Conservation (phyloP, 305 asterid species). For the Fraxinus ornus region DNA sequence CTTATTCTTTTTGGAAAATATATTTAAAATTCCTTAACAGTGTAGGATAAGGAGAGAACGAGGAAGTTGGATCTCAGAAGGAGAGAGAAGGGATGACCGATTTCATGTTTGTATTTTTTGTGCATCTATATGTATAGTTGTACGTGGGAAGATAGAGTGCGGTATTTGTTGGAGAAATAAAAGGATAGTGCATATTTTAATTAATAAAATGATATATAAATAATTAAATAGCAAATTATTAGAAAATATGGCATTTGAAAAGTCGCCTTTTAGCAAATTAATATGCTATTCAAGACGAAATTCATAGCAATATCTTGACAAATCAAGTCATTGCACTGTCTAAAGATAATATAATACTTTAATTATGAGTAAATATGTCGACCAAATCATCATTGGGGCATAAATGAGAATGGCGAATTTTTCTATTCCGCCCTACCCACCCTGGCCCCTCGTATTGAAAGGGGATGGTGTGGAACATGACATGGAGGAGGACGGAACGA, state of each 20-base stretch:
- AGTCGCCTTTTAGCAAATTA: not conserved
- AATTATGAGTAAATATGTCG: no score
- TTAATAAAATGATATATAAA: no score
- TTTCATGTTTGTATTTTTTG: not conserved
- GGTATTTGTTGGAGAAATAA: not conserved
- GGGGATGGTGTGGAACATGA: not conserved
- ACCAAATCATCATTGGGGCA: not conserved
- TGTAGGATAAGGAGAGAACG: constrained; percentile 30
- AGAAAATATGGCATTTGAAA: not conserved
- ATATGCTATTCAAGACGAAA: not conserved
- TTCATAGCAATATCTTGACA: not conserved
- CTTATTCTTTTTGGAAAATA: not conserved
- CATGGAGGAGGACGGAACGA: not conserved
- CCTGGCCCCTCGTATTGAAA: not conserved
- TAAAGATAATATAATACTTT: not conserved
- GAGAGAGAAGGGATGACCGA: constrained; percentile 17
- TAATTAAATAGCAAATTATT: not conserved
- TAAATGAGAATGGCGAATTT: no score
- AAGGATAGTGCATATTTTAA: no score
- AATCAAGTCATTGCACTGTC: not conserved
- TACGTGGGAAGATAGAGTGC: not conserved
- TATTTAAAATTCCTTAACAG: not conserved
- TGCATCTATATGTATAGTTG: not conserved
- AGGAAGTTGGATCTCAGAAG: constrained; percentile 38
- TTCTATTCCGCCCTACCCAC: not conserved